These are phyloP conservation scores for Pseudocercospora fijiensis DNA, from an alignment of 2,329 filamentous ascomycete species.

Conservation along the genomic window DNA sequence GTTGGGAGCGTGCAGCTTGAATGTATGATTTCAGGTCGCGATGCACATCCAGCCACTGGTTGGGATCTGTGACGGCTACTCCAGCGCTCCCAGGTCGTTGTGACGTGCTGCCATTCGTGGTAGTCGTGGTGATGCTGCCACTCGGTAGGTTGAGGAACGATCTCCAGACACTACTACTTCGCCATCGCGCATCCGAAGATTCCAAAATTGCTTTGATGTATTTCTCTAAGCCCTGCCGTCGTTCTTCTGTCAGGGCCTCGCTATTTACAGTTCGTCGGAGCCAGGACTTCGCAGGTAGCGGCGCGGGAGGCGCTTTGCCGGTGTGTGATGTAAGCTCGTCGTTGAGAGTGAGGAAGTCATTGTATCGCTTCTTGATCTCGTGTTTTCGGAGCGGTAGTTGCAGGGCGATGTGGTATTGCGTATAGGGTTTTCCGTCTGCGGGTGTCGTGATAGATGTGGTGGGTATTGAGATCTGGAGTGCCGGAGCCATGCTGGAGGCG, in stretches of 20 bases:
- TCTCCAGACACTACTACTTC: slow-evolving; percentile 70
- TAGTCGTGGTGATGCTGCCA: slow-evolving; percentile 42
- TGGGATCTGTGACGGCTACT: slow-evolving; percentile 47
- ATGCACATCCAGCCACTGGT: slow-evolving; percentile 75
- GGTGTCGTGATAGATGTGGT: slow-evolving; percentile 51
- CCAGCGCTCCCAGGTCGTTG: slow-evolving; percentile 28
- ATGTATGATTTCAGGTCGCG: slow-evolving; percentile 70
- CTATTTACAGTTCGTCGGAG: slow-evolving; percentile 70
- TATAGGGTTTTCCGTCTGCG: slow-evolving; percentile 62
- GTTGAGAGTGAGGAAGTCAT: slow-evolving; percentile 71
- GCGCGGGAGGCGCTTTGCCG: slow-evolving; percentile 62
- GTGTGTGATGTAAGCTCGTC: slow-evolving; percentile 59
- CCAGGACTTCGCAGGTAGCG: slow-evolving; percentile 74
- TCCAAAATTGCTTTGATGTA: slow-evolving; percentile 73
- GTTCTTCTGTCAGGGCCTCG: slow-evolving; percentile 66
- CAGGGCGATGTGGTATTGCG: slow-evolving; percentile 74
- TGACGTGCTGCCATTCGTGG: slow-evolving; percentile 7
- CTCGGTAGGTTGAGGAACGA: slow-evolving; percentile 70
- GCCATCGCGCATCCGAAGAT: slow-evolving; percentile 72
- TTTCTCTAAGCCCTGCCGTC: slow-evolving; percentile 65
- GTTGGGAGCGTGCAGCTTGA: slow-evolving; percentile 63
- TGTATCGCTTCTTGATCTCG: slow-evolving; percentile 77
- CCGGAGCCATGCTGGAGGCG: slow-evolving; percentile 42
- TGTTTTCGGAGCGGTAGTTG: slow-evolving; percentile 74
- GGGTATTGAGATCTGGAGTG: slow-evolving; percentile 49